Percentiles rank a stretch among this genome's conserved stretches.
Conservation (phyloP, 495 filamentous ascomycete genomes). For the Chaetomidium leptoderma region DNA sequence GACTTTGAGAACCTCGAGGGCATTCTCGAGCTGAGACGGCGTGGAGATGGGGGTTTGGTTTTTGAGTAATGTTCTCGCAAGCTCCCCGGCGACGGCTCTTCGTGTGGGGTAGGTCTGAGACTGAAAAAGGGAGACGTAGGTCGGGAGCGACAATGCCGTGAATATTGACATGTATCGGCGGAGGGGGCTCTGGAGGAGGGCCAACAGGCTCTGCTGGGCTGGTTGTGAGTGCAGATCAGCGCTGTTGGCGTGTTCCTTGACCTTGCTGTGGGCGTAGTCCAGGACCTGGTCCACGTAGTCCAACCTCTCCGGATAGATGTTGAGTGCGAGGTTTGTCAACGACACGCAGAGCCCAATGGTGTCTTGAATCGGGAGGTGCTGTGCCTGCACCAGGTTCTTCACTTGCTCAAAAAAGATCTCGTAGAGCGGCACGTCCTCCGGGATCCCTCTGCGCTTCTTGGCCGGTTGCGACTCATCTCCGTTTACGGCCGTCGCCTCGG, state of each 20-base stretch:
- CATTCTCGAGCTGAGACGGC: constrained; percentile 75
- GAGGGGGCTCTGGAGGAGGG: constrained; percentile 80
- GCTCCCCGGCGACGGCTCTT: constrained; percentile 81
- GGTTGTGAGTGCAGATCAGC: constrained; percentile 85
- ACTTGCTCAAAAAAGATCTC: constrained; percentile 98
- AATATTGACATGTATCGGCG: constrained; percentile 89
- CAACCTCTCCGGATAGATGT: constrained; percentile 86
- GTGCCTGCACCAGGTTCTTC: constrained; percentile 82
- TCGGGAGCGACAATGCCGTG: constrained; percentile 85
- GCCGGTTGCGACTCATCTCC: constrained; percentile 35
- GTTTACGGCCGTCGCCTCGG: constrained; percentile 40
- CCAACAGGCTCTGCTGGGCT: constrained; percentile 82
- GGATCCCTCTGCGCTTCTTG: constrained; percentile 65
- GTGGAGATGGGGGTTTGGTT: constrained; percentile 75
- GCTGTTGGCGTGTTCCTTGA: constrained; percentile 84
- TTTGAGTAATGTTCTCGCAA: constrained; percentile 70
- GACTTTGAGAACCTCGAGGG: constrained; percentile 81
- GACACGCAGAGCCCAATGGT: constrained; percentile 90
- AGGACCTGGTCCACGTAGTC: constrained; percentile 96
- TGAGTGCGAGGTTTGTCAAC: constrained; percentile 85
- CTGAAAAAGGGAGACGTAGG: constrained; percentile 83
- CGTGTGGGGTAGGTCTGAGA: constrained; percentile 92
- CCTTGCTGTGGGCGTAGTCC: constrained; percentile 82
- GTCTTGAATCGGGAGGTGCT: constrained; percentile 88
- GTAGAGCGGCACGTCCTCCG: constrained; percentile 83